Conservation (phyloP, 2,329 filamentous ascomycete genomes). For the Metarhizium robertsii region DNA sequence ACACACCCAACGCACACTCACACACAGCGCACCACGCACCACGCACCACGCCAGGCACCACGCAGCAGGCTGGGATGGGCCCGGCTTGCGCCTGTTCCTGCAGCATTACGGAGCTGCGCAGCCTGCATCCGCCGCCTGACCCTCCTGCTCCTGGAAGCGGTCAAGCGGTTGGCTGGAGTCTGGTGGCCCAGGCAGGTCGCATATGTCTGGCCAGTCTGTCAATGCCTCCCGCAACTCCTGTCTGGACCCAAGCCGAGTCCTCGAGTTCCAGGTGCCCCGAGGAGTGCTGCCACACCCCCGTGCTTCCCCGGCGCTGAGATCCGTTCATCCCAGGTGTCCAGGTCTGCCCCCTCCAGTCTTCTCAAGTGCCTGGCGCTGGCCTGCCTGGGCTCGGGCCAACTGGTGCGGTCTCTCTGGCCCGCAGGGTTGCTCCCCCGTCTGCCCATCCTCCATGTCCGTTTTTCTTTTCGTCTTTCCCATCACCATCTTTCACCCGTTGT, state of each 20-base stretch:
- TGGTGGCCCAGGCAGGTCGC: no score
- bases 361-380: not conserved
- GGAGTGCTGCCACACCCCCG: not conserved
- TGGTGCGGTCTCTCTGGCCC: not conserved
- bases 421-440: conserved; percentile 21
- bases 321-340: not conserved
- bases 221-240: no score
- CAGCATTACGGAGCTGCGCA: not conserved
- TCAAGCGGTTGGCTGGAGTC: no score
- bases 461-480: conserved; percentile 23
- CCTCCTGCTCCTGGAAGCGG: no score
- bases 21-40: no score
- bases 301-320: not conserved
- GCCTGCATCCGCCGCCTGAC: not conserved
- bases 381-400: not conserved
- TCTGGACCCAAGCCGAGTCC: not conserved
- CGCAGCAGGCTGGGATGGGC: not conserved
- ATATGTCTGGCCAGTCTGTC: no score
- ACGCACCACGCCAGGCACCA: no score
- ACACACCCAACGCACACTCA: no score
- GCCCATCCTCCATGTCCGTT: conserved; percentile 23
- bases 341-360: no score
- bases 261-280: not conserved
- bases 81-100: not conserved
- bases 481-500: conserved; percentile 24